Evolutionary conservation across 2,329 filamentous ascomycete genomes (phyloP).

Genomic region (Cladophialophora carrionii): DNA sequence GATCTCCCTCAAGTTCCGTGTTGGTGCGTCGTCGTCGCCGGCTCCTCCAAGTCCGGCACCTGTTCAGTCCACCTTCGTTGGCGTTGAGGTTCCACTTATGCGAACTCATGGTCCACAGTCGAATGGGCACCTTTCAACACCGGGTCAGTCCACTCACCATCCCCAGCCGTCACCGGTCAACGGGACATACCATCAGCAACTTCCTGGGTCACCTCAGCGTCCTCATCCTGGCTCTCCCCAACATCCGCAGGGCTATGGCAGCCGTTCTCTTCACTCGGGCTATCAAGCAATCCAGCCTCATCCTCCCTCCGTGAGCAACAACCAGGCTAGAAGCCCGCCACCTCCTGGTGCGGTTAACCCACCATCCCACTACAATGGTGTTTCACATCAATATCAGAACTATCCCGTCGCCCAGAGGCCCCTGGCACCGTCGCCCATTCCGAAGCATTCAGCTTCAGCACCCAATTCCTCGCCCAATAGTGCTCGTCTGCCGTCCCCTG

Average conservation of each 20-base stretch:
- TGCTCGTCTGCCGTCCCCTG: slow-evolving; percentile 43
- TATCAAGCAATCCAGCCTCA: slow-evolving; percentile 38
- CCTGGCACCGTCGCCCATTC: slow-evolving; percentile 40
- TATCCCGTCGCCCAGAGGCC: slow-evolving; percentile 41
- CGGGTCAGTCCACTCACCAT: slow-evolving; percentile 14
- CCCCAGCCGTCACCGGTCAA: slow-evolving; percentile 10
- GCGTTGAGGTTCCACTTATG: slow-evolving; percentile 26
- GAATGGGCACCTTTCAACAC: slow-evolving; percentile 37
- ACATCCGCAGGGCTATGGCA: slow-evolving; percentile 10
- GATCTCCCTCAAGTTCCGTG: slow-evolving; percentile 62
- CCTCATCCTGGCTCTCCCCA: slow-evolving; percentile 7
- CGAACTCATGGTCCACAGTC: slow-evolving; percentile 21
- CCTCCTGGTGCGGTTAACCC: slow-evolving; percentile 35
- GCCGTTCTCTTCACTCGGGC: slow-evolving; percentile 27
- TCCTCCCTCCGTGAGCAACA: slow-evolving; percentile 43
- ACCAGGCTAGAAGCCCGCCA: slow-evolving; percentile 35
- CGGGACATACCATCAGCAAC: slow-evolving; percentile 39
- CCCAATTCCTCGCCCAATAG: slow-evolving; percentile 38
- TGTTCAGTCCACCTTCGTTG: slow-evolving; percentile 18
- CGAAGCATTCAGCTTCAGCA: slow-evolving; percentile 48
- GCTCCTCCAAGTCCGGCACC: slow-evolving; percentile 32
- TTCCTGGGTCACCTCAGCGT: slow-evolving; percentile 20
- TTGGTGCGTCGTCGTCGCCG: slow-evolving; percentile 46
- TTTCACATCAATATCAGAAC: slow-evolving; percentile 34
- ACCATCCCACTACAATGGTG: slow-evolving; percentile 34